A percentile compares a stretch with the other conserved stretches of the same genome.
phyloP scores from a whole-genome alignment of 1,284 basidiomycete species.

The Austropuccinia psidii region DNA sequence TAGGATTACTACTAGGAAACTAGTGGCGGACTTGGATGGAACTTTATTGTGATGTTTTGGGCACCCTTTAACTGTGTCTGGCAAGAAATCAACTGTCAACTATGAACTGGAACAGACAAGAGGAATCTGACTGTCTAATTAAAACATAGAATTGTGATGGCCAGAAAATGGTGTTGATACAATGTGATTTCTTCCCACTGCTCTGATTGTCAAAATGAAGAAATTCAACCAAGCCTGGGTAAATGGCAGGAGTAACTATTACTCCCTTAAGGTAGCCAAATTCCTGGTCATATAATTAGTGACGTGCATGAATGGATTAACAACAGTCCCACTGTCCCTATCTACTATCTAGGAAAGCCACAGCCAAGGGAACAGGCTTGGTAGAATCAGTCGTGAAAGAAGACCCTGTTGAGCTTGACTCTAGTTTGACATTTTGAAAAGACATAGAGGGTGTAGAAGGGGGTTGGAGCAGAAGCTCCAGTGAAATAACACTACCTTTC shows the following conservation, averaged over 20 bases:
- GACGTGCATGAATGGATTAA: constrained; percentile 40
- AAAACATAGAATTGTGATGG: constrained; percentile 61
- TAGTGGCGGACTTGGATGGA: constrained; percentile 50
- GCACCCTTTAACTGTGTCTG: constrained; percentile 52
- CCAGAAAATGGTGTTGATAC: constrained; percentile 58
- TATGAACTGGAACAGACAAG: constrained; percentile 60
- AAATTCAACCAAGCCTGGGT: constrained; percentile 58
- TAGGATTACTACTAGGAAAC: constrained; percentile 48
- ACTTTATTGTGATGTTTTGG: constrained; percentile 52
- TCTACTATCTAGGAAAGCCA: constrained; percentile 40
- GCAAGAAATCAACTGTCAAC: constrained; percentile 54
- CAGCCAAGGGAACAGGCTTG: constrained; percentile 40
- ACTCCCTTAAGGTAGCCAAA: constrained; percentile 59
- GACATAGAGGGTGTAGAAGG: constrained; percentile 61
- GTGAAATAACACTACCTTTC: constrained; percentile 62
- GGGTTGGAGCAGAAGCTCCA: constrained; percentile 58
- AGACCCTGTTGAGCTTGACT: no score
- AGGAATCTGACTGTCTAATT: constrained; percentile 62
- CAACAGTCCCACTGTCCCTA: constrained; percentile 40
- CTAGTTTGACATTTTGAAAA: constrained; percentile 62
- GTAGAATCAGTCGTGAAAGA: constrained; percentile 56
- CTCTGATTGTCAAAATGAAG: constrained; percentile 61
- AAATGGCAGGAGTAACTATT: constrained; percentile 59
- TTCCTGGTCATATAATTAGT: constrained; percentile 48
- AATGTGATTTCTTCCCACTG: constrained; percentile 62